phyloP scores from a whole-genome alignment of 345 rosid genomes.

The Boechera divaricarpa region DNA sequence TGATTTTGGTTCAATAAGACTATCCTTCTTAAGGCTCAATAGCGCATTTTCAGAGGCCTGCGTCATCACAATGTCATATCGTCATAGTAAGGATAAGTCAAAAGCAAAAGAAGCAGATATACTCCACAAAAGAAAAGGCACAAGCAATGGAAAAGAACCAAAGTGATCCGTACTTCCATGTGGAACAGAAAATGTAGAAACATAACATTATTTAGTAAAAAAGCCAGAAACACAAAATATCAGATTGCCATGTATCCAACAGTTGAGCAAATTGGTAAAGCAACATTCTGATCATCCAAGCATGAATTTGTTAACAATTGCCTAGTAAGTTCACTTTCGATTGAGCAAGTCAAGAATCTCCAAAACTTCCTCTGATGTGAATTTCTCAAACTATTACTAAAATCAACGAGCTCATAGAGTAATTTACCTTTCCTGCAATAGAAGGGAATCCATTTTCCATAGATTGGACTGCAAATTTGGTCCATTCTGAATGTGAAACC shows the following conservation, averaged over 20 bases:
- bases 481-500: slow-evolving; percentile 71
- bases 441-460: slow-evolving; percentile 60
- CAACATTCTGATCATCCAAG: neutral
- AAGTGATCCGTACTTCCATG: slow-evolving; percentile 4
- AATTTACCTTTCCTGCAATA: slow-evolving; percentile 60
- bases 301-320: neutral
- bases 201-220: neutral
- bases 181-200: neutral
- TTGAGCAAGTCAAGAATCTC: neutral
- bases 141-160: slow-evolving; percentile 7
- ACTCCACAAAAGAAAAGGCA: neutral
- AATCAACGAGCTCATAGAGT: neutral
- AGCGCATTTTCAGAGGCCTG: slow-evolving; percentile 76
- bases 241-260: neutral
- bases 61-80: slow-evolving; percentile 21
- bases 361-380: neutral
- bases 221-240: neutral
- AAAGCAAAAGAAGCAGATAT: slow-evolving; percentile 2
- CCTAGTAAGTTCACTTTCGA: slow-evolving; percentile 1
- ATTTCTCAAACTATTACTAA: neutral
- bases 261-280: neutral
- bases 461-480: slow-evolving; percentile 63
- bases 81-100: neutral
- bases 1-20: slow-evolving; percentile 27
- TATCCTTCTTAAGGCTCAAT: slow-evolving; percentile 48